These are phyloP conservation scores for Betula pendula DNA, from an alignment of 306 rosid species.

Conservation along the genomic window DNA sequence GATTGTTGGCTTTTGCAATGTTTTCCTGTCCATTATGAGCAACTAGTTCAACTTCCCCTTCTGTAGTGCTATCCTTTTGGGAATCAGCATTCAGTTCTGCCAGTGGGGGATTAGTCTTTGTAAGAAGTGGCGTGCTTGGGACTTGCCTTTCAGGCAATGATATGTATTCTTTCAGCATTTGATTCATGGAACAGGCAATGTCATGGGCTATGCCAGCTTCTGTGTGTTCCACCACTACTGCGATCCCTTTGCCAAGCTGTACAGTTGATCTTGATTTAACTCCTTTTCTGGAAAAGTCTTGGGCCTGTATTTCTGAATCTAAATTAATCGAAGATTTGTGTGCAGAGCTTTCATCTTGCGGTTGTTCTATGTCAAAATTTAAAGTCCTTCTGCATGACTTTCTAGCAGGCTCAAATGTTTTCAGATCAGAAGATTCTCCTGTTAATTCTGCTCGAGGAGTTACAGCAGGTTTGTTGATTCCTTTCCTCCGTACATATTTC, in stretches of 20 bases:
- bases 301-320: conserved; percentile 24
- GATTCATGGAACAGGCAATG: conserved; percentile 28
- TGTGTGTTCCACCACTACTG: conserved; percentile 22
- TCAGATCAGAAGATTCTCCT: conserved; percentile 28
- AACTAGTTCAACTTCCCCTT: conserved; percentile 27
- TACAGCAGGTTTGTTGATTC: conserved; percentile 28
- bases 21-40: conserved; percentile 30
- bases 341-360: conserved; percentile 36
- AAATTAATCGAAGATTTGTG: conserved; percentile 20
- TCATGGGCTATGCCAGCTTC: conserved; percentile 26
- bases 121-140: conserved; percentile 18
- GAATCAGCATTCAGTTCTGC: conserved; percentile 28
- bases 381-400: conserved; percentile 56
- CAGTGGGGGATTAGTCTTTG: conserved; percentile 23
- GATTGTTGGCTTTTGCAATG: conserved; percentile 11
- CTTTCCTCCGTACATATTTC: conserved; percentile 48
- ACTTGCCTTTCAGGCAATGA: conserved; percentile 30
- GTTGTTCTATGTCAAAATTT: conserved; percentile 46
- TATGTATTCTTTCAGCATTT: conserved; percentile 21
- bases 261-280: conserved; percentile 24
- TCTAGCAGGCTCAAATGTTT: conserved; percentile 12
- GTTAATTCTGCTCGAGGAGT: conserved; percentile 35
- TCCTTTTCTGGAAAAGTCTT: neutral
- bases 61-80: conserved; percentile 14
- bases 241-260: conserved; percentile 25